Base-by-base conservation (phyloP, 345 rosid species). In the Laguncularia racemosa region DNA sequence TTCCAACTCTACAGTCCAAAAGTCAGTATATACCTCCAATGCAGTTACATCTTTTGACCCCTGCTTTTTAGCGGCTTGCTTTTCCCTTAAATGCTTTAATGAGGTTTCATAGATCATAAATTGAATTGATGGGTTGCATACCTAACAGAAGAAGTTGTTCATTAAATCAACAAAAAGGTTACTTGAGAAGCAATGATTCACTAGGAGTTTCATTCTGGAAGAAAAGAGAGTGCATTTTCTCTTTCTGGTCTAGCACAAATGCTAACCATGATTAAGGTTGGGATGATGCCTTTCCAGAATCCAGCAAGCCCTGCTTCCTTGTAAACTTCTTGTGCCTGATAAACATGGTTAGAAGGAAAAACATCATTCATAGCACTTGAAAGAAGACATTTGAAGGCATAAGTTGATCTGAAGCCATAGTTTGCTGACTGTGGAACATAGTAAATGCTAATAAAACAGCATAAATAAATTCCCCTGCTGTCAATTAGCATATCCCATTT, bases 101-200 rank as follows among this genome's bases (percentile, higher is more conserved):
- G 72, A 75, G 54, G 73, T 77, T 73, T 81, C 87, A 58, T 84
- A 81, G 67, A 84, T 84, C 91, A 84, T 77, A 60, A 81, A 84
- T 64, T 84, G 87, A 74, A 84, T 81, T 48, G 91, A 84, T 16
- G 91, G 91, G 66, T 84, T 84, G 72, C 87, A 84, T 19, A 84
- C 90, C 90, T 78, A 63, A 18, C 44, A 69, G 44, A n/a, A 54
- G 56, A 52, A 69, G 48, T 50, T 40, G 44, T 38, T 59, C 15
- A 20, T 49, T 19, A 59, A 12, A 54, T 56, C 16, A 56, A 44
- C 17, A n/a, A 61, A 15, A 47, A 43, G 16, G 64, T 44, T 40
- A 49, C 48, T 40, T 52, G 14, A 51, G 51, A 20, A 33, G 40
- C 11, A 33, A 4, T 33, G 9, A 33, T 33, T 33, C 40, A 4